Conservation (phyloP, 768 basidiomycete genomes). For the Lactifluus volemus region DNA sequence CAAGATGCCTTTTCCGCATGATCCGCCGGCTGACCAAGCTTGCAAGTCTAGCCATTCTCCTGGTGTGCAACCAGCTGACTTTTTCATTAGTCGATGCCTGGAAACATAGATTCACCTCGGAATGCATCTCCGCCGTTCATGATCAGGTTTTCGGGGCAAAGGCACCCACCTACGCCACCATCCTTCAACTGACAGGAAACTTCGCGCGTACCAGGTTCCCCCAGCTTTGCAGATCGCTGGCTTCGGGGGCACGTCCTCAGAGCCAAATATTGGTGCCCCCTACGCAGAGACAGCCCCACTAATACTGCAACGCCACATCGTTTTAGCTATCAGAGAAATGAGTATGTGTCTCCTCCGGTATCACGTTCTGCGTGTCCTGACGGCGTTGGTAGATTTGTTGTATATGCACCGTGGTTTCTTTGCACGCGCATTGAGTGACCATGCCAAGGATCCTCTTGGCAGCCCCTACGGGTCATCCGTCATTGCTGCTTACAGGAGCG, state of each 20-base stretch:
- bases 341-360: constrained; percentile 32
- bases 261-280: constrained; percentile 20
- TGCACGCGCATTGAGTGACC: constrained; percentile 57
- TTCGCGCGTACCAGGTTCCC: constrained; percentile 53
- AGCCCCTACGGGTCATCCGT: constrained; percentile 63
- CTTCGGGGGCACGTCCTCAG: constrained; percentile 37
- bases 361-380: background rate
- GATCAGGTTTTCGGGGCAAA: constrained; percentile 61
- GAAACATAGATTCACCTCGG: constrained; percentile 58
- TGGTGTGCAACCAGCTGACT: background rate
- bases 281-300: constrained; percentile 47
- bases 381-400: constrained; percentile 27
- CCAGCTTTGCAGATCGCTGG: constrained; percentile 56
- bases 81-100: constrained; percentile 46
- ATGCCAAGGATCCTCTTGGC: constrained; percentile 53
- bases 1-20: constrained; percentile 30
- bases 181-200: constrained; percentile 56
- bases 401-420: constrained; percentile 74
- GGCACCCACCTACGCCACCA: constrained; percentile 48
- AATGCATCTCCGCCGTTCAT: constrained; percentile 55
- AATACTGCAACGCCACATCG: constrained; percentile 58
- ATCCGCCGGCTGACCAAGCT: constrained; percentile 41
- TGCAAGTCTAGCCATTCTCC: constrained; percentile 47
- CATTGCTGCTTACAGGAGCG: constrained; percentile 57
- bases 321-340: constrained; percentile 61